Conservation (phyloP, 1,284 basidiomycete species). For the Malassezia japonica region DNA sequence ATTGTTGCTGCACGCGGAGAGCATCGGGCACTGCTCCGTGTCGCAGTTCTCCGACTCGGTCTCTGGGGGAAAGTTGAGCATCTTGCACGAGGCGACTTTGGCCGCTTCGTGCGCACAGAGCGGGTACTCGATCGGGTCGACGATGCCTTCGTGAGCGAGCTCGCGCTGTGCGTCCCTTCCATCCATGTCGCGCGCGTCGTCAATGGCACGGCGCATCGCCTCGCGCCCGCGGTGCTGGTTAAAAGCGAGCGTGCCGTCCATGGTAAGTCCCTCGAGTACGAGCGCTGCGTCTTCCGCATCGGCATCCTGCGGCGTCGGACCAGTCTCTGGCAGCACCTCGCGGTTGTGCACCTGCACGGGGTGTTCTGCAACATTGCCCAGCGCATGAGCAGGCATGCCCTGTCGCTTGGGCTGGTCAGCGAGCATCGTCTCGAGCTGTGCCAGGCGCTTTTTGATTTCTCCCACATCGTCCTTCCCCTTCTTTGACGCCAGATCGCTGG, state of each 20-base stretch:
- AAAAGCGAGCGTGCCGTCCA: slow-evolving; percentile 17
- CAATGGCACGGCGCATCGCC: slow-evolving; percentile 7
- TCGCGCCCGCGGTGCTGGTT: slow-evolving; percentile 8
- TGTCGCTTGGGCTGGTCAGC: slow-evolving; percentile 2
- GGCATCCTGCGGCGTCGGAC: slow-evolving; percentile 18
- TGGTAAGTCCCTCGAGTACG: slow-evolving; percentile 41
- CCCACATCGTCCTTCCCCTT: slow-evolving; percentile 22
- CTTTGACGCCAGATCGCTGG: not conserved
- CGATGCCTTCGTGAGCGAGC: not conserved
- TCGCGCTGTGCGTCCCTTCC: not conserved
- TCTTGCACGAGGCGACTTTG: not conserved
- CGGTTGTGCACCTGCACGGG: not conserved
- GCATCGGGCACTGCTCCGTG: not conserved
- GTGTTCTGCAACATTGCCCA: not conserved
- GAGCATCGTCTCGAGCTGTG: slow-evolving; percentile 33
- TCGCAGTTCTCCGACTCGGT: not conserved
- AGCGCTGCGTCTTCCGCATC: slow-evolving; percentile 44
- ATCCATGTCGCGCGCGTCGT: not conserved
- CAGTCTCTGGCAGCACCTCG: not conserved
- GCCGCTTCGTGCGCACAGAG: not conserved
- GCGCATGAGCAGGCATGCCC: not conserved
- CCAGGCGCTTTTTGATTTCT: slow-evolving; percentile 42
- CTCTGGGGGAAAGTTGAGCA: too few relatives aligned
- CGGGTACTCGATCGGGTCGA: not conserved
- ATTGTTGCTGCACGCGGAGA: slow-evolving; percentile 18